Percentiles rank a stretch among this genome's conserved stretches.
phyloP scores from a whole-genome alignment of 441 rosid species.

The Pelargonium australe region DNA sequence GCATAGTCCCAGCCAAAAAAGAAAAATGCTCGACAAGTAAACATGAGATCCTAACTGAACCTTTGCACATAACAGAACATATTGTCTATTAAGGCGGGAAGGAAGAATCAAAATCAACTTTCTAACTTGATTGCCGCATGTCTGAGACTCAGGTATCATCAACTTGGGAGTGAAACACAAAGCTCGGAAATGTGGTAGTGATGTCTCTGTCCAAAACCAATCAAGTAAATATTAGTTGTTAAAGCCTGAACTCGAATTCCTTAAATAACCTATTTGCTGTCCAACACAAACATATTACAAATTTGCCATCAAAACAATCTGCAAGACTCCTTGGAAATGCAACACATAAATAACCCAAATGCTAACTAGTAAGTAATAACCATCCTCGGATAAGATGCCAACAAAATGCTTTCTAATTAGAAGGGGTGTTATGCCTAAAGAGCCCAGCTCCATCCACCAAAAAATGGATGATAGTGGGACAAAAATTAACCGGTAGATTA shows the following conservation, averaged over 20 bases:
- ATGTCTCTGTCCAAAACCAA: conserved; percentile 54
- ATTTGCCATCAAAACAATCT: background rate
- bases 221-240: background rate
- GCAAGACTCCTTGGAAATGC: background rate
- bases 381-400: background rate
- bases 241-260: background rate
- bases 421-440: too few relatives aligned
- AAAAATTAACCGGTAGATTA: too few relatives aligned
- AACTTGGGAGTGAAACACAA: conserved; percentile 87
- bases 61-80: background rate
- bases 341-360: background rate
- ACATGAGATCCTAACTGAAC: background rate
- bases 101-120: too few relatives aligned
- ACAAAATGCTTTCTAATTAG: background rate
- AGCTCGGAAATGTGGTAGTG: conserved; percentile 86
- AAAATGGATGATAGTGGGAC: too few relatives aligned
- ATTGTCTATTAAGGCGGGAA: background rate
- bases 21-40: background rate
- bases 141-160: conserved; percentile 45
- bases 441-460: too few relatives aligned
- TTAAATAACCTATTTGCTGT: too few relatives aligned
- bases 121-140: background rate
- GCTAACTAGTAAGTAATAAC: background rate
- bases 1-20: background rate
- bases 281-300: background rate